Evolutionary conservation across 2,329 filamentous ascomycete genomes (phyloP), one percentile per base, ranked within the genome.

Genomic region (Cephalotrichum gorgonifer): DNA sequence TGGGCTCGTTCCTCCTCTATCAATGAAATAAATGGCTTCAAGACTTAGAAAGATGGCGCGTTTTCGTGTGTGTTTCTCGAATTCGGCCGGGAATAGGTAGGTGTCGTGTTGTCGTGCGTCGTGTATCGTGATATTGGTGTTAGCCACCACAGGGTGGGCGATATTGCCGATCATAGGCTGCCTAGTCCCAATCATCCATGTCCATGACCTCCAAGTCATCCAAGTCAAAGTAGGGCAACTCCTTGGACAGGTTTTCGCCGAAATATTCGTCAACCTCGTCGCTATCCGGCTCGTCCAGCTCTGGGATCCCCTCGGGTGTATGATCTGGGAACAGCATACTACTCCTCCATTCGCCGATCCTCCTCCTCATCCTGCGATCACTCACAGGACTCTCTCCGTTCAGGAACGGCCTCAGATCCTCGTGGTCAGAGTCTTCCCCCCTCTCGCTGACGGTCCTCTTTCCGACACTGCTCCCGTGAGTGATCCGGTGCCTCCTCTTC

Each of bases 361-460:
- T 67, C 52, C 74, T 69, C 48, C 68, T 66, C 51, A 75, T 61
- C 26, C 72, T 68, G 20, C 72, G 67, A 9, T 73, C 72, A 53
- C 71, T 73, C 14, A 47, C 38, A 3, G 48, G 31, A 14, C 49
- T 43, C 30, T 51, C 44, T 4, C 44, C 50, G 28, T 53, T 51
- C 11, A 44, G 43, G n/a, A 49, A 49, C 11, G 44, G 44, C 30
- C 43, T 48, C 22, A 54, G 22, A 39, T 66, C 66, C 12, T 68
- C 63, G 50, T 67, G 62, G 52, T 75, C 73, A 8, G 71, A 72
- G 53, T 75, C 74, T n/a, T n/a, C 35, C 57, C 72, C 75, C 50
- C 75, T 68, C 57, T 77, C 74, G 56, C 69, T 74, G 54, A 76
- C 70, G 25, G 73, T 76, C 33, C 74, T 67, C 62, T 78, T 78